A percentile compares a stretch with the other conserved stretches of the same genome.
phyloP scores from a whole-genome alignment of 2,329 filamentous ascomycete genomes.

The Verticillium tricorpus region DNA sequence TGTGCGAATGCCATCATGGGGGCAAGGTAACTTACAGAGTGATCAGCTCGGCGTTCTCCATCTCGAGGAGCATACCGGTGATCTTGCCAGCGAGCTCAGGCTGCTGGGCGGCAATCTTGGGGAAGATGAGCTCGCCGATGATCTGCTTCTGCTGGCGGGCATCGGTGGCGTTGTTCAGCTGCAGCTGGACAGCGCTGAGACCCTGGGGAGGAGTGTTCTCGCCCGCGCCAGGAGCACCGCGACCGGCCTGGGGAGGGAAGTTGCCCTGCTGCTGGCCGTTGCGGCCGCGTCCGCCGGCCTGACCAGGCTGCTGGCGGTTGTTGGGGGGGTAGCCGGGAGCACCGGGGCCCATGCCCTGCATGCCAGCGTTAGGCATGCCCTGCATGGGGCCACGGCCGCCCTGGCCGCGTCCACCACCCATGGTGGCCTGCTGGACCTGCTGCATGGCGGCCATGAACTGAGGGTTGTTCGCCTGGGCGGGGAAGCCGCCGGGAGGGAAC shows the following conservation, averaged over 20 bases:
- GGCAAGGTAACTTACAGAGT: constrained; percentile 72
- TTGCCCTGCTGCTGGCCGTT: constrained; percentile 35
- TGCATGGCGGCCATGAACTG: constrained; percentile 80
- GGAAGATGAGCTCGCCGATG: constrained; percentile 95
- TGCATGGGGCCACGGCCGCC: constrained; percentile 71
- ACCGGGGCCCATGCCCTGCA: constrained; percentile 37
- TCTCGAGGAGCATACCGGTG: constrained; percentile 98
- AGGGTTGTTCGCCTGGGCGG: constrained; percentile 68
- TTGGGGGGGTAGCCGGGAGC: constrained; percentile 56
- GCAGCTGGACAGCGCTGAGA: constrained; percentile 42
- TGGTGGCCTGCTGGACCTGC: constrained; percentile 62
- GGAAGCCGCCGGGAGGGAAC: constrained; percentile 75
- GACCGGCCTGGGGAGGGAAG: constrained; percentile 42
- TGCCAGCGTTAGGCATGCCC: constrained; percentile 66
- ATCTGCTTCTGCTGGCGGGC: constrained; percentile 95
- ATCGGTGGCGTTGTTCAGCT: constrained; percentile 50
- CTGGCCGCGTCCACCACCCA: constrained; percentile 58
- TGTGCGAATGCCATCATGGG: neutral
- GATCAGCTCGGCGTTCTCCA: constrained; percentile 94
- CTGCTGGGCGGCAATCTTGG: constrained; percentile 94
- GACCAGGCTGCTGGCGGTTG: constrained; percentile 39
- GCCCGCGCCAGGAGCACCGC: constrained; percentile 23
- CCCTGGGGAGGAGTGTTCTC: constrained; percentile 5
- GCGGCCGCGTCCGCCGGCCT: constrained; percentile 38
- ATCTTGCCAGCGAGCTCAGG: constrained; percentile 97